These are phyloP conservation scores for Emmonsiellopsis sp. DNA, from an alignment of 2,329 filamentous ascomycete species.

Conservation along the genomic window DNA sequence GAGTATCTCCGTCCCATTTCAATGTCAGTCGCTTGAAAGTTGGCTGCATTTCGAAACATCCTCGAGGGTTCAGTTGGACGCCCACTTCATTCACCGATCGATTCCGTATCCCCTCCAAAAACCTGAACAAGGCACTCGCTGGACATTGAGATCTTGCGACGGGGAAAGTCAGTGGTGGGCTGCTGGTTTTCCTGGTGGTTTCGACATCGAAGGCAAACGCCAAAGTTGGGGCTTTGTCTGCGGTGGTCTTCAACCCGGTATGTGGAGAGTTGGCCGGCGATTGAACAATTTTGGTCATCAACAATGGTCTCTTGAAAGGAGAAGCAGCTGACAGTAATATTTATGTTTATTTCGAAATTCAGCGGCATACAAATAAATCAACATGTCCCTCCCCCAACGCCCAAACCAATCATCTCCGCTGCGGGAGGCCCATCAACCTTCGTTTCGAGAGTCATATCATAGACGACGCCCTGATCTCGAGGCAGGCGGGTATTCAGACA, in stretches of 20 bases:
- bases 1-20: background rate
- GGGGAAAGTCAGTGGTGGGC: too few relatives aligned
- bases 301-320: background rate
- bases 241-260: too few relatives aligned
- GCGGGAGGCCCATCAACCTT: constrained; percentile 46
- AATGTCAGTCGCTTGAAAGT: background rate
- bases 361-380: constrained; percentile 5
- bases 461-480: constrained; percentile 66
- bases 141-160: too few relatives aligned
- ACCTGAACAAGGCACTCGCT: too few relatives aligned
- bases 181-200: too few relatives aligned
- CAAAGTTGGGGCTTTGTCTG: too few relatives aligned
- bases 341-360: background rate
- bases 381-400: constrained; percentile 48
- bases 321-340: background rate
- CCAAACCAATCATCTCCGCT: constrained; percentile 55
- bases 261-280: too few relatives aligned
- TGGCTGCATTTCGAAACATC: background rate
- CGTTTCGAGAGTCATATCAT: constrained; percentile 60
- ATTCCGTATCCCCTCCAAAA: background rate
- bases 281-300: background rate
- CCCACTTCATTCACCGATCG: background rate
- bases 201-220: too few relatives aligned
- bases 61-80: background rate
- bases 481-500: constrained; percentile 42